Base-by-base conservation (phyloP, 352 stramenopile genomes). In the Pilasporangium apinafurcum region DNA sequence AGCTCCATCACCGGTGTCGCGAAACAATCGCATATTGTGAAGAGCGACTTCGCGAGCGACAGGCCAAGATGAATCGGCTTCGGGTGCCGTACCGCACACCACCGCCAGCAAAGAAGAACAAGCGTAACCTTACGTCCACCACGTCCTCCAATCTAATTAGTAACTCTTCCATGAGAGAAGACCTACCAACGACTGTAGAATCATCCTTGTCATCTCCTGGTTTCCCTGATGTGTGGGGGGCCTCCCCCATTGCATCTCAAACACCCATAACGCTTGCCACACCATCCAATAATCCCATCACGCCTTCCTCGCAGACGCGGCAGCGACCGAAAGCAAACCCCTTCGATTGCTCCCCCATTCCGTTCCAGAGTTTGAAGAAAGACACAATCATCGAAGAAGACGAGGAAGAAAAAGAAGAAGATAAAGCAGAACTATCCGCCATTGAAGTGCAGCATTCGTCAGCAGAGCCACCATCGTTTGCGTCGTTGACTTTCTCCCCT, bases 341-440 rank as follows among this genome's bases (percentile, higher is more conserved):
- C 10, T 78, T 71, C 28, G 68, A 68, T 4, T 40, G 72, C 8
- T 83, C 73, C 38, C 73, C 73, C 42, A 79, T 86, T 50, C 43
- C 59, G 2, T 7, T 42, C 5, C 39, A 51, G 20, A 46, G 28
- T 4, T 37, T 44, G 28, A 29, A 62, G 18, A 53, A n/a, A 55
- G 35, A 53, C 29, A 42, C 38, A 35, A 14, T 33, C 44, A n/a
- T n/a, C 21, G 44, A 60, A 40, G 27, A 46, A n/a, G 52, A 46
- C n/a, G 43, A 61, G 32, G 53, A 62, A 31, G 50, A 53, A 29
- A 65, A 62, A 28, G 28, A 43, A 6, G 36, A 48, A 18, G 28
- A 37, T 13, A 30, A 51, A 54, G 17, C 29, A 34, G 24, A 56
- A 42, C 20, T 56, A 10, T 55, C 51, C 8, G 53, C 44, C 2